Conservation (phyloP, 805 yeast genomes). For the Schizosaccharomyces osmophilus region DNA sequence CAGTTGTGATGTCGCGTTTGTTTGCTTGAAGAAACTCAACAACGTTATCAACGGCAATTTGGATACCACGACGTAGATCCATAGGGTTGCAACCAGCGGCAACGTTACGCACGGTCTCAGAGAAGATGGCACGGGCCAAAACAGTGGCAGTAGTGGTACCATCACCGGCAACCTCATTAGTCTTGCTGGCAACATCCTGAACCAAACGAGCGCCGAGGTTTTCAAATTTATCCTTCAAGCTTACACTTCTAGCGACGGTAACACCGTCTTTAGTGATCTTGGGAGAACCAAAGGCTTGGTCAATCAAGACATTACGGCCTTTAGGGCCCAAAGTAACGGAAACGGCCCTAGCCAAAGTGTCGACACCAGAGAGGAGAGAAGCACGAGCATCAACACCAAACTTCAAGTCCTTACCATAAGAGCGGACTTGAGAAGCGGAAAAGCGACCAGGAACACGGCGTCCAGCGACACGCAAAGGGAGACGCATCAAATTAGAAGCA, state of each 20-base stretch:
- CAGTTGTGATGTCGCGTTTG: conserved; percentile 80
- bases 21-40: conserved; percentile 59
- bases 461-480: not conserved
- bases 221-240: conserved; percentile 71
- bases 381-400: conserved; percentile 97
- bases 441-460: not conserved
- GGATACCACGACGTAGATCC: conserved; percentile 93
- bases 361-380: conserved; percentile 78
- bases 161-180: conserved; percentile 94
- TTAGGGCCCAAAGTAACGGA: conserved; percentile 93
- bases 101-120: conserved; percentile 85
- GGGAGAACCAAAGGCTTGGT: conserved; percentile 90
- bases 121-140: conserved; percentile 80
- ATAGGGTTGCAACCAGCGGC: conserved; percentile 98
- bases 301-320: conserved; percentile 90
- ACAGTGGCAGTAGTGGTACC: conserved; percentile 97
- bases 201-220: conserved; percentile 86
- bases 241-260: conserved; percentile 57
- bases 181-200: conserved; percentile 91
- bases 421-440: not conserved
- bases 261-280: conserved; percentile 98
- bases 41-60: conserved; percentile 86
- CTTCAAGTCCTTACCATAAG: conserved; percentile 46
- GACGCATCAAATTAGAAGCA: not conserved
- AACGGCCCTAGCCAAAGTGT: conserved; percentile 84